Percentiles rank a stretch among this genome's conserved stretches.
Conservation (phyloP, 83 land plant genomes). For the Picea abies region DNA sequence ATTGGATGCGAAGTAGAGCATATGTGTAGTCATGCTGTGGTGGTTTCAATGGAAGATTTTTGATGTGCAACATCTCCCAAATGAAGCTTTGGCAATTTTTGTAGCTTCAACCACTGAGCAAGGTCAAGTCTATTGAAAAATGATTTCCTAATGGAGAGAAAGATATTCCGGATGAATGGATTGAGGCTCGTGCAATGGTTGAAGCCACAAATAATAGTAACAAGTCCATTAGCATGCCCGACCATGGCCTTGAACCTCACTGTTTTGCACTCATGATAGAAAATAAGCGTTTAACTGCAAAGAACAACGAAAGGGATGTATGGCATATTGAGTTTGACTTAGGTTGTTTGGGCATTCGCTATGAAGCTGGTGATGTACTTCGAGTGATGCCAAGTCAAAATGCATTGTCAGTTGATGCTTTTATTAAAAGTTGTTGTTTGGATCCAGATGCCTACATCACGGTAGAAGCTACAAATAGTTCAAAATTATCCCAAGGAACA, state of each 20-base stretch:
- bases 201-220: constrained; percentile 5
- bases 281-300: constrained; percentile 42
- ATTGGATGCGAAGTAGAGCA: too few relatives aligned
- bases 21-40: too few relatives aligned
- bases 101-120: not conserved
- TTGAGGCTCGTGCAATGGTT: constrained; percentile 6
- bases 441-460: constrained; percentile 59
- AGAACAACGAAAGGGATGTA: constrained; percentile 52
- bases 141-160: not conserved
- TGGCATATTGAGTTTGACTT: constrained; percentile 66
- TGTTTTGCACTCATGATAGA: constrained; percentile 16
- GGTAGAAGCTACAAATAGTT: constrained; percentile 18
- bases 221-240: constrained; percentile 2
- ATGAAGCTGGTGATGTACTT: constrained; percentile 69
- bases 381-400: constrained; percentile 66
- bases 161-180: not conserved
- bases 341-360: constrained; percentile 40
- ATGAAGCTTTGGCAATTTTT: too few relatives aligned
- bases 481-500: not conserved
- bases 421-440: constrained; percentile 56
- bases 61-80: too few relatives aligned
- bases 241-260: not conserved
- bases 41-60: too few relatives aligned
- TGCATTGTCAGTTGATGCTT: constrained; percentile 49
- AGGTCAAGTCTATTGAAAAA: not conserved